These are phyloP conservation scores for Lonicera japonica DNA, from an alignment of 129 eudicot genomes.

Conservation along the genomic window DNA sequence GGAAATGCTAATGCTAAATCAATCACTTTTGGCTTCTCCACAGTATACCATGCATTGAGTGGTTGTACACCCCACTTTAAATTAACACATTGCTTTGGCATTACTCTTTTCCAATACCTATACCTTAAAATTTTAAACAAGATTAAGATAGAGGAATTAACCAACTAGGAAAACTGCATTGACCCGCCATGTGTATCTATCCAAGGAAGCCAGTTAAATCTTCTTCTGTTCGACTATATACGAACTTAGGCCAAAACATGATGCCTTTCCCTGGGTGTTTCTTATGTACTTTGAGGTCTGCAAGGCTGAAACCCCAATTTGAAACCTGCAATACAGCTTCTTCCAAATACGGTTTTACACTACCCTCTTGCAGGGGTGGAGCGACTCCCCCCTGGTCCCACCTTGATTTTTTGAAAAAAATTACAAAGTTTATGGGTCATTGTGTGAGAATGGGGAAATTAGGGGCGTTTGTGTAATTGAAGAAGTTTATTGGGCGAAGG, in stretches of 20 bases:
- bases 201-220: constrained; percentile 78
- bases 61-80: too few species aligned
- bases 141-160: neutral
- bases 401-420: too few species aligned
- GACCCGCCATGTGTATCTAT: constrained; percentile 98
- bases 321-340: constrained; percentile 85
- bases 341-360: constrained; percentile 67
- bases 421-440: too few species aligned
- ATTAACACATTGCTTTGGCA: too few species aligned
- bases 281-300: constrained; percentile 60
- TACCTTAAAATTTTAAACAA: neutral
- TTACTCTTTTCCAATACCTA: neutral
- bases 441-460: too few species aligned
- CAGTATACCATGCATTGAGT: too few species aligned
- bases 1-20: neutral
- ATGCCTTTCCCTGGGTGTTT: constrained; percentile 42
- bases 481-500: too few species aligned
- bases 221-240: constrained; percentile 39
- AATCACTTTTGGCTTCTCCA: too few species aligned
- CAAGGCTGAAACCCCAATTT: constrained; percentile 74
- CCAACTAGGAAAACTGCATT: constrained; percentile 16
- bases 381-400: too few species aligned
- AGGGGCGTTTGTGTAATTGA: too few species aligned
- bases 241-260: constrained; percentile 54
- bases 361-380: too few species aligned